These are phyloP conservation scores for Oxyria digyna DNA, from an alignment of 148 eudicot species.

Conservation along the genomic window DNA sequence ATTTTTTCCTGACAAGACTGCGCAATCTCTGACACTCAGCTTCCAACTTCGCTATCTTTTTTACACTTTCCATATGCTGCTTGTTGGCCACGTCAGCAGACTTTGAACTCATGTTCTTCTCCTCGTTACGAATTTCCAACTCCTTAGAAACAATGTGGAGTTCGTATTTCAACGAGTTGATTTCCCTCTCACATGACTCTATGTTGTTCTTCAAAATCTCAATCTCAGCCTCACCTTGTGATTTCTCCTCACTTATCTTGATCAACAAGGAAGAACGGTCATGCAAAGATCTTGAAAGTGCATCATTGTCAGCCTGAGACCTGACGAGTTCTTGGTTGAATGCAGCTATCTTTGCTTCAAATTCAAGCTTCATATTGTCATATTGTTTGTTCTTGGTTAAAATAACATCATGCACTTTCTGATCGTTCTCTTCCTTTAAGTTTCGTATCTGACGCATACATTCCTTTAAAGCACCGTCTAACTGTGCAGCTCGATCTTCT, in stretches of 20 bases:
- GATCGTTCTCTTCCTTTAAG: slow-evolving; percentile 87
- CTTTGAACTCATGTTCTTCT: slow-evolving; percentile 80
- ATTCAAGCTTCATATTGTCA: slow-evolving; percentile 62
- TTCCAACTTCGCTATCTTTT: slow-evolving; percentile 86
- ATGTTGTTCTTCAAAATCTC: slow-evolving; percentile 59
- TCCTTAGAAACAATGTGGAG: slow-evolving; percentile 72
- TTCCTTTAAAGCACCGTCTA: slow-evolving; percentile 94
- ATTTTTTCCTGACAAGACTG: slow-evolving; percentile 93
- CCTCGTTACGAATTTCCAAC: slow-evolving; percentile 90
- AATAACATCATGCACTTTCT: slow-evolving; percentile 54
- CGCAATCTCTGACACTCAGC: slow-evolving; percentile 95
- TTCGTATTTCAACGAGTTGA: slow-evolving; percentile 91
- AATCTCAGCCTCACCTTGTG: slow-evolving; percentile 79
- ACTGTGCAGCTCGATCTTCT: slow-evolving; percentile 80
- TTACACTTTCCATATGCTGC: slow-evolving; percentile 81
- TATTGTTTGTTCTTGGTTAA: slow-evolving; percentile 55
- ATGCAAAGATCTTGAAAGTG: slow-evolving; percentile 86
- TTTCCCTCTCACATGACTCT: slow-evolving; percentile 87
- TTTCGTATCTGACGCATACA: slow-evolving; percentile 92
- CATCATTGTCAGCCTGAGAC: slow-evolving; percentile 72
- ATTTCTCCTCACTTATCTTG: slow-evolving; percentile 69
- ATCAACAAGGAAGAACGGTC: slow-evolving; percentile 87
- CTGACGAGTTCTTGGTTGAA: slow-evolving; percentile 65
- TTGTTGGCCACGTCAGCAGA: slow-evolving; percentile 90
- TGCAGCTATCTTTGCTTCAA: slow-evolving; percentile 47